A percentile compares a stretch with the other conserved stretches of the same genome.
These are phyloP conservation scores for Nymphaea colorata DNA, from an alignment of 164 flowering plant species.

Conservation along the genomic window DNA sequence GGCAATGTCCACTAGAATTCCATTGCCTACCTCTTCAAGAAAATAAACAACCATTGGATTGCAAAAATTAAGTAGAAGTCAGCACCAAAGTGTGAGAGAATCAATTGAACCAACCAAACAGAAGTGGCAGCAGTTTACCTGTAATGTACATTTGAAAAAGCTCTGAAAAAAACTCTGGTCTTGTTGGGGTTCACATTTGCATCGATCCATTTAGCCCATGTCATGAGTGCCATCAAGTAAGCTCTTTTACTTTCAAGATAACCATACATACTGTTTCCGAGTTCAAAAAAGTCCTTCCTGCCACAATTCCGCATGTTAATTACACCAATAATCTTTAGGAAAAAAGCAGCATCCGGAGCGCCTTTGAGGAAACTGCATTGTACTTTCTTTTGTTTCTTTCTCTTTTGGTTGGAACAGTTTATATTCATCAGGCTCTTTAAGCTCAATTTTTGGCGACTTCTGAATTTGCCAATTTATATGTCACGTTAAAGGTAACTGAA, in stretches of 20 bases:
- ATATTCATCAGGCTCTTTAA: no score
- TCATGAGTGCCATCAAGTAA: constrained; percentile 68
- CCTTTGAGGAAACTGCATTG: no score
- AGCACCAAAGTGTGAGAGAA: neutral
- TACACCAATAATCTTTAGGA: neutral
- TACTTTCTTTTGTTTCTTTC: no score
- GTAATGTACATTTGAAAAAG: constrained; percentile 90
- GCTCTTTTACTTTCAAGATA: constrained; percentile 74
- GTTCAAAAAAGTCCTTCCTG: constrained; percentile 94
- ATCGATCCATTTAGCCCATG: constrained; percentile 97
- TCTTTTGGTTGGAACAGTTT: no score
- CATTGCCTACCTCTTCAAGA: constrained; percentile 75
- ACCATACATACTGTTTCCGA: constrained; percentile 72
- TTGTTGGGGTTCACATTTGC: constrained; percentile 51
- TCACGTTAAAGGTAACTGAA: no score
- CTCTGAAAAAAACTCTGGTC: constrained; percentile 71
- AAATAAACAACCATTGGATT: neutral
- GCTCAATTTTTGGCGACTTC: no score
- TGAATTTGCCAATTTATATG: no score
- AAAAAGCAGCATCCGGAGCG: no score
- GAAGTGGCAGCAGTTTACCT: constrained; percentile 31
- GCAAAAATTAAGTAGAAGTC: neutral
- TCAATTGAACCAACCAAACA: neutral
- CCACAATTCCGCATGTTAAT: neutral
- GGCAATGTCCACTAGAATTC: constrained; percentile 92